Evolutionary conservation across 768 basidiomycete genomes (phyloP).

Genomic region (Auriscalpium microsporum): DNA sequence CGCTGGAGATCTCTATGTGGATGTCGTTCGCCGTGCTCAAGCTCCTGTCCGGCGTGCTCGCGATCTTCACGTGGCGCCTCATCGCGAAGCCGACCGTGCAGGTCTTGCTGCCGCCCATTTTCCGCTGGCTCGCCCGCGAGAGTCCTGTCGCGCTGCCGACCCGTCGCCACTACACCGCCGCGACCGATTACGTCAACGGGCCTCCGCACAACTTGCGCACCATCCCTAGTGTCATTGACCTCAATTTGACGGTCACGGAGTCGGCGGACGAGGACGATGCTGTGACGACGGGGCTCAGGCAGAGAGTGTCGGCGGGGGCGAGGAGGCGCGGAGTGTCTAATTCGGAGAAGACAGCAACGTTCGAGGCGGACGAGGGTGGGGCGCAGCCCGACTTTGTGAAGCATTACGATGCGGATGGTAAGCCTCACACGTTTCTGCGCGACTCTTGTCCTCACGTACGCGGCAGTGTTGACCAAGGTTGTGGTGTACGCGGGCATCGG

Average conservation of each 20-base stretch:
- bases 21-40: constrained; percentile 30
- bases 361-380: constrained; percentile 14
- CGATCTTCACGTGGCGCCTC: constrained; percentile 85
- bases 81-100: constrained; percentile 73
- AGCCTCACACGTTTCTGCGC: constrained; percentile 16
- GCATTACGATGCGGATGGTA: constrained; percentile 84
- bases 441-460: neutral
- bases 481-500: constrained; percentile 88
- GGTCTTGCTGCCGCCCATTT: constrained; percentile 70
- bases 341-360: constrained; percentile 9
- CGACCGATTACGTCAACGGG: constrained; percentile 76
- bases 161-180: constrained; percentile 83
- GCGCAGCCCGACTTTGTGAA: constrained; percentile 37
- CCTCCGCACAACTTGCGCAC: constrained; percentile 58
- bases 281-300: constrained; percentile 29
- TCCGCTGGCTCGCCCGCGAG: constrained; percentile 57
- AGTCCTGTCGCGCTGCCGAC: constrained; percentile 61
- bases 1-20: constrained; percentile 29
- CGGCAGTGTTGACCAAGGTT: constrained; percentile 76
- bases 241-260: constrained; percentile 29
- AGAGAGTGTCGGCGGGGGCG: constrained; percentile 30
- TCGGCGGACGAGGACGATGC: constrained; percentile 18
- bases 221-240: constrained; percentile 81
- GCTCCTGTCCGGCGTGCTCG: constrained; percentile 51
- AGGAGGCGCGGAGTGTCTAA: constrained; percentile 8